Percentiles rank a stretch among this genome's conserved stretches.
phyloP scores from a whole-genome alignment of 106 monocot genomes.

The Dioscorea alata region DNA sequence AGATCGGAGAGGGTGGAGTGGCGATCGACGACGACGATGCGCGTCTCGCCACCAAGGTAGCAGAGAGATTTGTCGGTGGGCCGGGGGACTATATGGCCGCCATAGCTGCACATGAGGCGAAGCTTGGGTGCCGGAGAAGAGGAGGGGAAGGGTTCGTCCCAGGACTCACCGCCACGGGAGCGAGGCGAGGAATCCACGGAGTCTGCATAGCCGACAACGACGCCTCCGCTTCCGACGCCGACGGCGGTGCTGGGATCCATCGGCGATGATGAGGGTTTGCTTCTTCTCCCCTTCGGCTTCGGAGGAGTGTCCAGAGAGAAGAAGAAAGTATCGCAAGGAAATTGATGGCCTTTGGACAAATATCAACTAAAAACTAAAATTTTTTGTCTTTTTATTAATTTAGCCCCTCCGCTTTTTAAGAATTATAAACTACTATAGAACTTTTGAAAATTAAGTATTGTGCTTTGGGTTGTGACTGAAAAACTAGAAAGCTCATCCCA shows the following conservation, averaged over 20 bases:
- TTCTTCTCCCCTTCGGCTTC: neutral
- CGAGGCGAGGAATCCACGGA: slow-evolving; percentile 84
- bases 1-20: slow-evolving; percentile 64
- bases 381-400: neutral
- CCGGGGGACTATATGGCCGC: slow-evolving; percentile 90
- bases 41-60: slow-evolving; percentile 94
- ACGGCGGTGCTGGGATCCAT: slow-evolving; percentile 10
- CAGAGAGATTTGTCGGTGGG: slow-evolving; percentile 88
- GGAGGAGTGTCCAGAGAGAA: neutral
- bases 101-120: slow-evolving; percentile 95
- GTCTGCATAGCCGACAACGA: slow-evolving; percentile 37
- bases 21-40: slow-evolving; percentile 85
- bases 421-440: neutral
- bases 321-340: neutral
- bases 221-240: slow-evolving; percentile 6
- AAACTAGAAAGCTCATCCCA: no score
- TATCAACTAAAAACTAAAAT: neutral
- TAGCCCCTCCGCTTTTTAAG: neutral
- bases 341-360: neutral
- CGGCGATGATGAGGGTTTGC: slow-evolving; percentile 8
- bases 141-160: slow-evolving; percentile 63
- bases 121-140: slow-evolving; percentile 31
- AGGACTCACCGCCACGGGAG: slow-evolving; percentile 79
- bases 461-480: no score
- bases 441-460: neutral